Evolutionary conservation across 176 grass and related monocot species (phyloP).

Genomic region (Leersia perrieri): DNA sequence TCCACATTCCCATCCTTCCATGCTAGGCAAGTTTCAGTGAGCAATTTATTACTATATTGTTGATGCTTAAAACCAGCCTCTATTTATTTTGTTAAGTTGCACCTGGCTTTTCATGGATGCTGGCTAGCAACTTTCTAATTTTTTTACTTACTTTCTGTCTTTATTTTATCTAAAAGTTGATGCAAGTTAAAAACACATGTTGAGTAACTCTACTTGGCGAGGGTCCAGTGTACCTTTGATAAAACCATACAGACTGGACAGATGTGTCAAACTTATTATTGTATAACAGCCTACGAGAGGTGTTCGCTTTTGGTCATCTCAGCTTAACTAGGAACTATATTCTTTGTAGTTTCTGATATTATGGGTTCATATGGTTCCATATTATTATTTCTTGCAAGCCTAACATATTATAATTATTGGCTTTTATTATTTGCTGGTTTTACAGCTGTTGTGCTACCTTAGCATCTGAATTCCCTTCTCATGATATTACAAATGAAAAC

Average conservation of each 20-base stretch:
- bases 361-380: neutral
- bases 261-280: neutral
- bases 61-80: neutral
- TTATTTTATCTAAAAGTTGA: neutral
- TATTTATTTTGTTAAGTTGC: neutral
- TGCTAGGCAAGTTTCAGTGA: neutral
- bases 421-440: neutral
- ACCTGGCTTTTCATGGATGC: conserved; percentile 4
- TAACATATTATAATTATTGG: neutral
- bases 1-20: neutral
- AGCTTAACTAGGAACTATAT: neutral
- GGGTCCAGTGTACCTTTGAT: neutral
- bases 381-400: neutral
- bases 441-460: neutral
- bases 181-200: neutral
- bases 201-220: neutral
- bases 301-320: neutral
- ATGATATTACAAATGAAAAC: conserved; percentile 11
- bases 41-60: conserved; percentile 1
- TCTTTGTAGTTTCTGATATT: neutral
- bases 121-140: neutral
- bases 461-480: neutral
- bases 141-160: neutral
- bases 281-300: neutral
- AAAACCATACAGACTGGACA: neutral